These are phyloP conservation scores for Zanthoxylum bungeanum DNA, from an alignment of 345 rosid genomes.

Conservation along the genomic window DNA sequence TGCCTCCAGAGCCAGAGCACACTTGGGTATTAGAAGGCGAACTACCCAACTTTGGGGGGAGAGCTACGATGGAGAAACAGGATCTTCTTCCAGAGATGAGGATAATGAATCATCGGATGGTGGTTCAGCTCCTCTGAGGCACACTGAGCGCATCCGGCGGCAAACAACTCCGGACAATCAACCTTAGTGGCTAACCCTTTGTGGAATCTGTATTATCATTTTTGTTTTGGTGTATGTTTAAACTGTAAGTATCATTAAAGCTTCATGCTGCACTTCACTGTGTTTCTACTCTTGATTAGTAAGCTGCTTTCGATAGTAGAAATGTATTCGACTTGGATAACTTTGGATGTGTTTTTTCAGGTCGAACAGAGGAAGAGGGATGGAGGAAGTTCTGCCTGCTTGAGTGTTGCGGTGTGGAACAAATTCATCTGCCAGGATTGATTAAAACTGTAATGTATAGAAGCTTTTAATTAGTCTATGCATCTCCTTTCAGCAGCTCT, in stretches of 20 bases:
- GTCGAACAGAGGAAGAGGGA: conserved; percentile 15
- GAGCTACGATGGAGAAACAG: conserved; percentile 65
- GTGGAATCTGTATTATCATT: conserved; percentile 1
- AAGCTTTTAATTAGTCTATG: neutral
- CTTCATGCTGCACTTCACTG: neutral
- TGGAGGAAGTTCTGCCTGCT: neutral
- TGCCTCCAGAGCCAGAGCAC: conserved; percentile 67
- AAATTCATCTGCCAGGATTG: conserved; percentile 8
- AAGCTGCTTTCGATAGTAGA: too few species aligned
- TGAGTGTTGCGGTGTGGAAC: conserved; percentile 3
- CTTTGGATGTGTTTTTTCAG: conserved; percentile 17
- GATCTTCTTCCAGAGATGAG: conserved; percentile 68
- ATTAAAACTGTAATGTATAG: conserved; percentile 28
- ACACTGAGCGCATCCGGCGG: conserved; percentile 31
- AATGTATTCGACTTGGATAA: neutral
- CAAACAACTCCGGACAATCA: conserved; percentile 49
- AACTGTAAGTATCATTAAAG: conserved; percentile 22
- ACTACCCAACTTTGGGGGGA: conserved; percentile 81
- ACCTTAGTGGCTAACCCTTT: conserved; percentile 24
- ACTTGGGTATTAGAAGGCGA: conserved; percentile 59
- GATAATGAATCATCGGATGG: conserved; percentile 60
- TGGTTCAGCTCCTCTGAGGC: conserved; percentile 45
- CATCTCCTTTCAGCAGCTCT: neutral
- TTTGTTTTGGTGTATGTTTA: conserved; percentile 12
- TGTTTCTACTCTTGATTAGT: neutral